phyloP scores from a whole-genome alignment of 192 early-diverging fungal species.

The Phlyctochytrium bullatum region DNA sequence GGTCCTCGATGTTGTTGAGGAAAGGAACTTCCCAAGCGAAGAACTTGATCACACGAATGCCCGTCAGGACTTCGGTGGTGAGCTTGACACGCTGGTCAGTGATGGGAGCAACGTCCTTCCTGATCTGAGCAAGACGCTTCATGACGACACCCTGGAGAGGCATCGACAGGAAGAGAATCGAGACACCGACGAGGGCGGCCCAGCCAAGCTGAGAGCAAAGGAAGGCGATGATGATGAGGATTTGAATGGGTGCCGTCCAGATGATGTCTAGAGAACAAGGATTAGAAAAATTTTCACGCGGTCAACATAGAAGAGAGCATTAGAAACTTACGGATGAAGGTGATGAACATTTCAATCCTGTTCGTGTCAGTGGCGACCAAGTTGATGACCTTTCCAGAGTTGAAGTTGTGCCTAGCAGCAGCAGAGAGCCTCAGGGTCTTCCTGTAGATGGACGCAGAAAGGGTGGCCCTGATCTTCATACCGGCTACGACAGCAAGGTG shows the following conservation, averaged over 20 bases:
- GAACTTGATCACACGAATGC: constrained; percentile 77
- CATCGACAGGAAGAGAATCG: constrained; percentile 35
- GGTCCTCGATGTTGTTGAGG: constrained; percentile 58
- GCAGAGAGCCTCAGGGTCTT: constrained; percentile 56
- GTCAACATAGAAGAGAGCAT: too few relatives aligned
- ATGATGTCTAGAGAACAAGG: constrained; percentile 54
- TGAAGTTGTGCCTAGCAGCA: constrained; percentile 54
- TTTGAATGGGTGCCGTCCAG: constrained; percentile 63
- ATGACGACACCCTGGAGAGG: constrained; percentile 46
- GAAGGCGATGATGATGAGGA: constrained; percentile 57
- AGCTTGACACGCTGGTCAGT: constrained; percentile 73
- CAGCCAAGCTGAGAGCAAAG: constrained; percentile 37
- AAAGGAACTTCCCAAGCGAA: constrained; percentile 71
- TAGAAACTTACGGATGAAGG: constrained; percentile 14
- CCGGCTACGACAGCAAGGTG: constrained; percentile 31
- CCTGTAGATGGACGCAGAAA: constrained; percentile 56
- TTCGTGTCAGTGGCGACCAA: constrained; percentile 44
- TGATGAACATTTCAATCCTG: constrained; percentile 23
- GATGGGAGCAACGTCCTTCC: constrained; percentile 46
- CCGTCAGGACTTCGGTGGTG: constrained; percentile 64
- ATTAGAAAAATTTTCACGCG: constrained; percentile 41
- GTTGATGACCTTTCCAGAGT: constrained; percentile 60
- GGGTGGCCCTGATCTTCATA: constrained; percentile 46
- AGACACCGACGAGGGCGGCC: constrained; percentile 51
- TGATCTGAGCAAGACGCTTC: constrained; percentile 29